A percentile compares a stretch with the other conserved stretches of the same genome.
These are phyloP conservation scores for Pseudohyphozyma bogoriensis DNA, from an alignment of 768 basidiomycete species.

Conservation along the genomic window DNA sequence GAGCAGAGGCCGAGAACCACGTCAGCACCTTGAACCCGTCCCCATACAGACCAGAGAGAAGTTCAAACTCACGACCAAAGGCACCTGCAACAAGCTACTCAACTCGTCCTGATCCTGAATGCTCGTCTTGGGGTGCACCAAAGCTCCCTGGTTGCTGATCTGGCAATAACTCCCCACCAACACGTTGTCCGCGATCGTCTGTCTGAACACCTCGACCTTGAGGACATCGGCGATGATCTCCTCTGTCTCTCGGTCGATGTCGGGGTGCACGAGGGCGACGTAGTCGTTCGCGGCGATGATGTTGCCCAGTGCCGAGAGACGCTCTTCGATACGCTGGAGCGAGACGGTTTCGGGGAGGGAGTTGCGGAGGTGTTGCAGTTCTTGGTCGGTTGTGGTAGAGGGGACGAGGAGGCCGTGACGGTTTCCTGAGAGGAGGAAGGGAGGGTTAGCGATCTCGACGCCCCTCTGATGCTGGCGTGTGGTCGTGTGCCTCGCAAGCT, in stretches of 20 bases:
- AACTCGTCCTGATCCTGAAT: slow-evolving; percentile 96
- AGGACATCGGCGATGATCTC: slow-evolving; percentile 99
- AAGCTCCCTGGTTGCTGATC: slow-evolving; percentile 90
- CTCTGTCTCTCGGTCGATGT: slow-evolving; percentile 95
- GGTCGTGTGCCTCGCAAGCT: too few relatives aligned
- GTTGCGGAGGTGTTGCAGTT: slow-evolving; percentile 94
- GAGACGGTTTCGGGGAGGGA: slow-evolving; percentile 84
- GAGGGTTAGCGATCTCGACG: too few relatives aligned
- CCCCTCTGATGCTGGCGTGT: too few relatives aligned
- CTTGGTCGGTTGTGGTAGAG: slow-evolving; percentile 90
- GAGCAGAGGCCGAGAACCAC: not conserved
- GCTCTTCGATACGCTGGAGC: slow-evolving; percentile 93
- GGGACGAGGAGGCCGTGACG: slow-evolving; percentile 95
- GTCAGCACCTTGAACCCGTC: not conserved
- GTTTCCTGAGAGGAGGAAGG: slow-evolving; percentile 53
- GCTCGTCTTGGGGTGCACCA: slow-evolving; percentile 95
- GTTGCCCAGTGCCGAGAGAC: slow-evolving; percentile 91
- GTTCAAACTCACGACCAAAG: slow-evolving; percentile 65
- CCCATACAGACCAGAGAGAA: not conserved
- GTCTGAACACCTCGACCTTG: slow-evolving; percentile 97
- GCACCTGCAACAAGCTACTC: slow-evolving; percentile 83
- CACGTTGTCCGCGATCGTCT: slow-evolving; percentile 92
- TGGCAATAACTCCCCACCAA: slow-evolving; percentile 93
- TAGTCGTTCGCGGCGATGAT: slow-evolving; percentile 98
- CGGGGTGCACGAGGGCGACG: slow-evolving; percentile 96